Evolutionary conservation across 169 alveolate genomes (phyloP).

Genomic region (Babesia divergens): DNA sequence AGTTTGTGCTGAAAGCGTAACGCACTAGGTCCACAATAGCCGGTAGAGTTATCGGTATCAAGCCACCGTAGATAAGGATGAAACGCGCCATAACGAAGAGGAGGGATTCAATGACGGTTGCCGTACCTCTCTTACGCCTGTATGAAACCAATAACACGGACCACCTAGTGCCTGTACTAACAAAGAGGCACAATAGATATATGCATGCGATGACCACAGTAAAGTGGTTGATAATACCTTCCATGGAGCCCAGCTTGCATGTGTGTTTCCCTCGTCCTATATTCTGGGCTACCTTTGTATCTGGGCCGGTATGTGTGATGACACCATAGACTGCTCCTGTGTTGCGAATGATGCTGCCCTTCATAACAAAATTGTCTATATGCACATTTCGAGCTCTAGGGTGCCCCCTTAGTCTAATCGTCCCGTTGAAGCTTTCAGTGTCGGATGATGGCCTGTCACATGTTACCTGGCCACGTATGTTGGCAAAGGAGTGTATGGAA

Average conservation of each 20-base stretch:
- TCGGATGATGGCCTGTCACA: slow-evolving; percentile 76
- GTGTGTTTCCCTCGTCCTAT: slow-evolving; percentile 13
- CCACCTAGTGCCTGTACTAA: slow-evolving; percentile 52
- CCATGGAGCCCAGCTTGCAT: slow-evolving; percentile 63
- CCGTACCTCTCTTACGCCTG: slow-evolving; percentile 16
- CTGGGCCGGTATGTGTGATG: slow-evolving; percentile 74
- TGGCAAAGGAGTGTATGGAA: slow-evolving; percentile 68
- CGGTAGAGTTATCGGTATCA: slow-evolving; percentile 60
- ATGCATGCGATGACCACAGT: slow-evolving; percentile 49
- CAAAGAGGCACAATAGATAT: slow-evolving; percentile 32
- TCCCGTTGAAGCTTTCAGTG: slow-evolving; percentile 72
- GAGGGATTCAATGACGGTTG: slow-evolving; percentile 41
- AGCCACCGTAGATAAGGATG: slow-evolving; percentile 29
- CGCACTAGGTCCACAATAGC: slow-evolving; percentile 57
- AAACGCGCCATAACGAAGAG: slow-evolving; percentile 42
- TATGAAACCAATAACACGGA: slow-evolving; percentile 10
- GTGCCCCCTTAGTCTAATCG: slow-evolving; percentile 71
- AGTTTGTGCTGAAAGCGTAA: slow-evolving; percentile 18
- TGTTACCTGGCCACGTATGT: slow-evolving; percentile 68
- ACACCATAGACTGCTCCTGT: slow-evolving; percentile 74
- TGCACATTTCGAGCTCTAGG: slow-evolving; percentile 73
- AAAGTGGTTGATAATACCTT: slow-evolving; percentile 61
- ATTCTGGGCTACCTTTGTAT: slow-evolving; percentile 75
- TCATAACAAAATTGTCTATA: slow-evolving; percentile 71
- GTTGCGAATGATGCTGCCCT: slow-evolving; percentile 73